A percentile compares a stretch with the other conserved stretches of the same genome.
Evolutionary conservation across 768 basidiomycete genomes (phyloP).

Genomic region (Rhodotorula babjevae): DNA sequence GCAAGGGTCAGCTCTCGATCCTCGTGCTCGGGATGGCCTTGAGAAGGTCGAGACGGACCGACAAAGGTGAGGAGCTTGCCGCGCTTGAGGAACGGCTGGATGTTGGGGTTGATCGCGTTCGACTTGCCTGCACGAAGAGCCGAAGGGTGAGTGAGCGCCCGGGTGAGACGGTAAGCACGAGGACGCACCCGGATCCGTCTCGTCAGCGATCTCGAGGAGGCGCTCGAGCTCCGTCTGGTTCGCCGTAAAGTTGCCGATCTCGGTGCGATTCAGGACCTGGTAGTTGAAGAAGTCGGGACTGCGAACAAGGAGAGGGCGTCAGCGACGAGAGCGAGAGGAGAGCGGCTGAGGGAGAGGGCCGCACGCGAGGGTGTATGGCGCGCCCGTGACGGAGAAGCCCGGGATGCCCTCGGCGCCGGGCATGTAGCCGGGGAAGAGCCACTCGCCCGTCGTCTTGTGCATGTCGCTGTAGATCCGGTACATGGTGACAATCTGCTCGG

Average conservation of each 20-base stretch:
- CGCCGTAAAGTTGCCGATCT: constrained; percentile 3
- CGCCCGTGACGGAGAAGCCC: constrained; percentile 17
- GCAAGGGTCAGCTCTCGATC: too few relatives aligned
- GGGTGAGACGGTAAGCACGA: not conserved
- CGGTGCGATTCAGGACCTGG: not conserved
- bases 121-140: not conserved
- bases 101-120: constrained; percentile 23
- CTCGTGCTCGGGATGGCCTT: too few relatives aligned
- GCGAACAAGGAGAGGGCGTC: too few relatives aligned
- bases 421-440: constrained; percentile 16
- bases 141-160: not conserved
- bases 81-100: constrained; percentile 27
- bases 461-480: constrained; percentile 12
- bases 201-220: constrained; percentile 17
- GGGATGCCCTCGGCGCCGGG: constrained; percentile 10
- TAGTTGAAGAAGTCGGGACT: constrained; percentile 4
- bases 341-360: not conserved
- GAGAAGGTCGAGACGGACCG: not conserved
- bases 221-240: constrained; percentile 17
- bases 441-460: not conserved
- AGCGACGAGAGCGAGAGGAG: too few relatives aligned
- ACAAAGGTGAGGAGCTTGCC: constrained; percentile 31
- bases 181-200: constrained; percentile 25
- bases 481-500: constrained; percentile 19
- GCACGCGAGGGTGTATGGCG: constrained; percentile 6